These are phyloP conservation scores for Austroboletus novae-zelandiae DNA, from an alignment of 1,284 basidiomycete genomes.

Conservation along the genomic window DNA sequence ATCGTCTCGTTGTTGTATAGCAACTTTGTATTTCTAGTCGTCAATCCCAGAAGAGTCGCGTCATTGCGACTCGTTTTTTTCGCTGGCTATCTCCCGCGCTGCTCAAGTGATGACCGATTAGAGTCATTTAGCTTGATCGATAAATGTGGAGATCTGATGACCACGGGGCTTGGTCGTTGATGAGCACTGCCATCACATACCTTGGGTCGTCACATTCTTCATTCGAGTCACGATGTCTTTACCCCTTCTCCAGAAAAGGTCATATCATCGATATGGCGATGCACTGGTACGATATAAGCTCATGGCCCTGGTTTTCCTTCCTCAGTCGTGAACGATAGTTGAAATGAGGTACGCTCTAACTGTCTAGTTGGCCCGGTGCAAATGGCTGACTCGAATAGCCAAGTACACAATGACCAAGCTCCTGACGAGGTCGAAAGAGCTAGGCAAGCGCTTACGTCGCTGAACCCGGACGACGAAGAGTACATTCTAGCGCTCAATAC, in stretches of 20 bases:
- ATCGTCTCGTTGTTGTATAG: too few relatives aligned
- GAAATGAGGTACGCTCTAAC: conserved; percentile 4
- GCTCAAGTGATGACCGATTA: too few relatives aligned
- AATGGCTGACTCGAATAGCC: conserved; percentile 3
- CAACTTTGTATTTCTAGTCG: too few relatives aligned
- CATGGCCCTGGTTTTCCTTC: background rate
- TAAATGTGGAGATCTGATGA: too few relatives aligned
- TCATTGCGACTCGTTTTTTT: too few relatives aligned
- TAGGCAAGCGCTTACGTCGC: conserved; percentile 12
- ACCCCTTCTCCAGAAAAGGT: background rate
- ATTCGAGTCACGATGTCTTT: too few relatives aligned
- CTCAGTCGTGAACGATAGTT: conserved; percentile 1
- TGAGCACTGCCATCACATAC: too few relatives aligned
- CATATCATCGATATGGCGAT: background rate
- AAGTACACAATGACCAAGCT: background rate
- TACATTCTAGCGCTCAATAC: conserved; percentile 17
- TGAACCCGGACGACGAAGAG: conserved; percentile 5
- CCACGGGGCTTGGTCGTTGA: too few relatives aligned
- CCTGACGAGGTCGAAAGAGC: conserved; percentile 16
- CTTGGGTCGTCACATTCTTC: too few relatives aligned
- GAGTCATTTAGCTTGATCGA: too few relatives aligned
- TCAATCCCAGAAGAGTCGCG: too few relatives aligned
- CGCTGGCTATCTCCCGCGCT: too few relatives aligned
- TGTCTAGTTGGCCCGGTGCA: background rate
- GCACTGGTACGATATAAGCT: background rate